These are phyloP conservation scores for Acorus calamus DNA, from an alignment of 106 monocot species.

Conservation along the genomic window DNA sequence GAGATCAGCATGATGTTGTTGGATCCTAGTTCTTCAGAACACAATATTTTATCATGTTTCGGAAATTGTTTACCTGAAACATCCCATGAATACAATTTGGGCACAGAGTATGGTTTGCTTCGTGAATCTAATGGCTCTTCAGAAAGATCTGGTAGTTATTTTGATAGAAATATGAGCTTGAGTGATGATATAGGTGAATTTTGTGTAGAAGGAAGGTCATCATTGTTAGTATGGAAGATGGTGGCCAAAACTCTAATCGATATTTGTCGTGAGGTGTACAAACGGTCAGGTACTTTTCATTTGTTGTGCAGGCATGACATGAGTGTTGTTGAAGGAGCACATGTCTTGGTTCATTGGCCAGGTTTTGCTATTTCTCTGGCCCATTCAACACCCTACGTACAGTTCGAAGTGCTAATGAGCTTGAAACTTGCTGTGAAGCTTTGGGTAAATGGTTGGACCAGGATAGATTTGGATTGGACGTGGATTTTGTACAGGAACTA, in stretches of 20 bases:
- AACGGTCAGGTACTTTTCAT: slow-evolving; percentile 39
- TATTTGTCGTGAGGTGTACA: slow-evolving; percentile 49
- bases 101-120: slow-evolving; percentile 7
- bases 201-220: slow-evolving; percentile 60
- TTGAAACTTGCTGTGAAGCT: slow-evolving; percentile 40
- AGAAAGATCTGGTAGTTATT: slow-evolving; percentile 2
- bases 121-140: slow-evolving; percentile 1
- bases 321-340: slow-evolving; percentile 5
- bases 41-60: slow-evolving; percentile 42
- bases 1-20: slow-evolving; percentile 46
- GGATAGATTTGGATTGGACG: slow-evolving; percentile 90
- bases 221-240: slow-evolving; percentile 74
- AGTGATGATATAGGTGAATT: slow-evolving; percentile 73
- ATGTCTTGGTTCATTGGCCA: slow-evolving; percentile 28
- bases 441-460: slow-evolving; percentile 66
- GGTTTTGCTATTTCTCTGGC: slow-evolving; percentile 49
- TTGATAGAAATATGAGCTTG: slow-evolving; percentile 4
- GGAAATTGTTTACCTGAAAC: slow-evolving; percentile 9
- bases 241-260: slow-evolving; percentile 59
- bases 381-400: slow-evolving; percentile 14
- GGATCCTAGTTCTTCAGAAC: slow-evolving; percentile 45
- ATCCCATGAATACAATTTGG: slow-evolving; percentile 6
- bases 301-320: slow-evolving; percentile 53
- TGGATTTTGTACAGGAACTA: slow-evolving; percentile 79
- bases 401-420: slow-evolving; percentile 36